Base-by-base conservation (phyloP, 805 yeast species). In the Lachancea cidri region DNA sequence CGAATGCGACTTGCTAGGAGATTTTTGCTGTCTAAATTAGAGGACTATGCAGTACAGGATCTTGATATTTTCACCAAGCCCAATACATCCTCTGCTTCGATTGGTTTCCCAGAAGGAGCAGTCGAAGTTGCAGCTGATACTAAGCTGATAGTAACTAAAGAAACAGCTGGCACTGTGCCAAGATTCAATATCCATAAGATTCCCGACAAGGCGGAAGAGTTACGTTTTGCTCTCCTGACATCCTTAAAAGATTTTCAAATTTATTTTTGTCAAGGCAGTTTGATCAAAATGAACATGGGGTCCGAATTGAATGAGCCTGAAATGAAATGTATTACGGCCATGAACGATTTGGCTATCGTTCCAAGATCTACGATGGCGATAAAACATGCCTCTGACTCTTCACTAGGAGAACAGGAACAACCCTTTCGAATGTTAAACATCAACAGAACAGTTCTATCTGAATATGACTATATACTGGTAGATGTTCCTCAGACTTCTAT, bases 1-100 rank as follows among this genome's bases (percentile, higher is more conserved):
- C 69, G 96, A 55, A 80, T 89, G 84, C 42, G 57, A 1, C 58
- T 76, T 0, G 76, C 86, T 50, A 68, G 75, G 33, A 46, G 48
- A 19, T 42, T 58, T 24, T 55, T 75, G 9, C 54, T 76, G 4
- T 66, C 85, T 2, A 87, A 86, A 0, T 75, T 80, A 53, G 86
- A 81, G 48, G 61, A 64, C 2, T 57, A 61, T 35, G 49, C 65
- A 2, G 46, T 52, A 1, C 55, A 57, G 18, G 68, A 64, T 43
- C 48, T 52, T 8, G 56, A 52, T 29, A 11, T 32, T 5, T 17
- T 8, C 17, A 3, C 11, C 22, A 20, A 17, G 14, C 15, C 32
- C 4, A n/a, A 9, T 11, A 22, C 13, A 11, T 24, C 18, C 7
- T 25, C 17, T 32, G 13, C 17, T 5, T 13, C 15, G 11, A 15